These are phyloP conservation scores for Ceratocystiopsis brevicomis DNA, from an alignment of 2,329 filamentous ascomycete genomes.

Conservation along the genomic window DNA sequence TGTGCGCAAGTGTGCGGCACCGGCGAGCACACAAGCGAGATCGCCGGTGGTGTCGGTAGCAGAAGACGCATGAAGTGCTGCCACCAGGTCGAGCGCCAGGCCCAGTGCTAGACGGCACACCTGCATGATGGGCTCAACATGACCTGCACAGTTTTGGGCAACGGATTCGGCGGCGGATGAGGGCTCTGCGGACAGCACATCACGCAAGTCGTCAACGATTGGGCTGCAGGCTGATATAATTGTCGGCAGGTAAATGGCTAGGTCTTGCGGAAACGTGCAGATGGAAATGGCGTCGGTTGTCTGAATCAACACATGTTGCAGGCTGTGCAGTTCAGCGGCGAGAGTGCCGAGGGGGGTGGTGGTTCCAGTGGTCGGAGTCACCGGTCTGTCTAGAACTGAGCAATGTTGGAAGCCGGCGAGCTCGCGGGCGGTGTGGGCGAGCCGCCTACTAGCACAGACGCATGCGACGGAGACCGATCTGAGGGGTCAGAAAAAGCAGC, in stretches of 20 bases:
- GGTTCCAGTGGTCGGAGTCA: constrained; percentile 21
- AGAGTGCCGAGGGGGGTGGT: constrained; percentile 21
- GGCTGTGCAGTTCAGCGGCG: constrained; percentile 22
- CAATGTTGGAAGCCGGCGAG: constrained; percentile 10
- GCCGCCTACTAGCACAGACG: constrained; percentile 17
- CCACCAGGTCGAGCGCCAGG: constrained; percentile 22
- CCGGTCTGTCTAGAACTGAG: too few relatives aligned
- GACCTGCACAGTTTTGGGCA: constrained; percentile 11
- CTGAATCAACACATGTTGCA: constrained; percentile 20
- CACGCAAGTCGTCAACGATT: constrained; percentile 17
- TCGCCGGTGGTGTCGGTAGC: too few relatives aligned
- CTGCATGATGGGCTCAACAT: constrained; percentile 17
- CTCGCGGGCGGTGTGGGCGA: constrained; percentile 16
- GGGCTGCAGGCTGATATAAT: constrained; percentile 18
- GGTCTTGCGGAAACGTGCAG: constrained; percentile 15
- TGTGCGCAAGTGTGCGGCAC: too few relatives aligned
- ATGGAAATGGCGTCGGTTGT: constrained; percentile 19
- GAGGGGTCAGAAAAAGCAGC: too few relatives aligned
- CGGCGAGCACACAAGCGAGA: too few relatives aligned
- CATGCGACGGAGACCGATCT: constrained; percentile 14
- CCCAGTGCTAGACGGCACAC: constrained; percentile 21
- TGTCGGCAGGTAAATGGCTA: constrained; percentile 18
- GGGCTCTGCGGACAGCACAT: background rate
- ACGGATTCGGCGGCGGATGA: too few relatives aligned
- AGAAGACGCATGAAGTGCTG: background rate